Evolutionary conservation across 805 yeast genomes (phyloP).

Genomic region (Ogataea nitratoaversa): DNA sequence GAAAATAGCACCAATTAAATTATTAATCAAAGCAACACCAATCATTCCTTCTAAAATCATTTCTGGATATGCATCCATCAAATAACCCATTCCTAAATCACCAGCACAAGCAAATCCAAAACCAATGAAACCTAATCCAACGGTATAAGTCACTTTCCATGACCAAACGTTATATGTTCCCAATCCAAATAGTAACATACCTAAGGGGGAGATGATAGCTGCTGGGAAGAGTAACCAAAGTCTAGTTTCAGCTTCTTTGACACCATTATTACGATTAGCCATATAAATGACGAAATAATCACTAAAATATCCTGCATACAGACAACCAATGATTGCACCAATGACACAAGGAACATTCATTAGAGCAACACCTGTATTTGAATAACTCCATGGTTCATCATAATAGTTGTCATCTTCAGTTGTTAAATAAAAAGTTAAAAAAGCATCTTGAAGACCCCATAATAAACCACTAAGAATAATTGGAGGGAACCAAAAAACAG

Average conservation of each 20-base stretch:
- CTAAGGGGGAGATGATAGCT: constrained; percentile 55
- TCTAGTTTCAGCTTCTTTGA: constrained; percentile 63
- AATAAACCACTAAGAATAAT: constrained; percentile 62
- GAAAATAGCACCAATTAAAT: constrained; percentile 60
- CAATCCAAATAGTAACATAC: constrained; percentile 61
- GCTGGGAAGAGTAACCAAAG: constrained; percentile 54
- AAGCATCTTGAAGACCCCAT: constrained; percentile 80
- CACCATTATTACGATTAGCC: constrained; percentile 57
- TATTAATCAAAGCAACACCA: constrained; percentile 62
- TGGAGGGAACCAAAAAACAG: constrained; percentile 62
- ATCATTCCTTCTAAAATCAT: constrained; percentile 70
- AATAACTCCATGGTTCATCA: constrained; percentile 62
- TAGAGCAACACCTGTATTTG: constrained; percentile 62
- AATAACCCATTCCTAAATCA: constrained; percentile 63
- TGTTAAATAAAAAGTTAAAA: constrained; percentile 69
- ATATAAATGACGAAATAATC: constrained; percentile 58
- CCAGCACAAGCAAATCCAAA: constrained; percentile 70
- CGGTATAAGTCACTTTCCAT: constrained; percentile 49
- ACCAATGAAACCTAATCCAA: constrained; percentile 62
- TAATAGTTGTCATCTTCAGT: constrained; percentile 67
- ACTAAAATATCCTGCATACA: constrained; percentile 57
- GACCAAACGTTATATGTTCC: constrained; percentile 55
- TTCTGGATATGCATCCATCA: constrained; percentile 67
- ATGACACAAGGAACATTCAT: constrained; percentile 71
- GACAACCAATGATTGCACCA: constrained; percentile 64